Base-by-base conservation (phyloP, 23 red algal species). In the Chondrus crispus region DNA sequence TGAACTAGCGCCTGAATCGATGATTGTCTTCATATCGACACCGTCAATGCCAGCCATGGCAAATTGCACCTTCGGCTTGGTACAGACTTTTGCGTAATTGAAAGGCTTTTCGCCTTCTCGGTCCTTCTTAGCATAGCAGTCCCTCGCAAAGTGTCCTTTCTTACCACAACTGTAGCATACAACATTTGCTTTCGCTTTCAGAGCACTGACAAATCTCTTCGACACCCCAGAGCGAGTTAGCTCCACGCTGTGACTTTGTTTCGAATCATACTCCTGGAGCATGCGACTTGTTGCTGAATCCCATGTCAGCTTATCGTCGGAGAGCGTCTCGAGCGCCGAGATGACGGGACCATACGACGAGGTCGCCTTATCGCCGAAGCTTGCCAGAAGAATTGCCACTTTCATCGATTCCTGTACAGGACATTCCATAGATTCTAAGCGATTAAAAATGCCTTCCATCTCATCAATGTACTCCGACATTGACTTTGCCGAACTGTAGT, bases 391-490 rank as follows among this genome's bases (percentile, higher is more conserved):
- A 46, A 75, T 75, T 43, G 69, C 69, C 4, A 75, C 37, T 43
- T 75, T 37, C 69, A 75, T 75, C 51, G 69, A 40, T 6, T 75
- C 69, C 48, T 75, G 39, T 11, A 75, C 37, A 75, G 69, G 69
- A n/a, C 69, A 46, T 19, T n/a, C 6, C 33, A 75, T 75, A 39
- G 7, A 37, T n/a, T 75, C 32, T 6, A 75, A 40, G 5, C 69
- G 9, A 8, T 5, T n/a, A 35, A 75, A 75, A 4, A 75, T 46
- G 12, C 39, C 43, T n/a, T 75, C 69, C 9, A 75, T 11, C 37
- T 75, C 69, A 75, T 75, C 69, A 7, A 75, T n/a, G 7, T 39
- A 75, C 7, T 75, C 69, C 5, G 69, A 75, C 69, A 75, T 75
- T 5, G 69, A 24, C 24, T 41, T 75, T 12, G 12, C 69, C 7